Conservation (phyloP, 179 eudicot genomes). For the Amaranthus tricolor region DNA sequence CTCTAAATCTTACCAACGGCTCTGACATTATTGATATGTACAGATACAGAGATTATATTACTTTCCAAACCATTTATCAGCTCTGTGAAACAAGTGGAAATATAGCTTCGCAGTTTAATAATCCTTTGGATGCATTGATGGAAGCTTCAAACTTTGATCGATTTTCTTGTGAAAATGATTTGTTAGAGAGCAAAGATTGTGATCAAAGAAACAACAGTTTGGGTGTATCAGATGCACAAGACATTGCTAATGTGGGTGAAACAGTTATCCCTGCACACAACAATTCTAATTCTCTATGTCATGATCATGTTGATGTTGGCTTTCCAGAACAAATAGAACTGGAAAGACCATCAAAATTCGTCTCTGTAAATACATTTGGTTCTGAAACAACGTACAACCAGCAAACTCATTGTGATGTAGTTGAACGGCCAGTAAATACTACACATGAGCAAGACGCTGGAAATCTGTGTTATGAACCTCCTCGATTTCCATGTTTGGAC, state of each 20-base stretch:
- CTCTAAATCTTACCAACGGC: slow-evolving; percentile 23
- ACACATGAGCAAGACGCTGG: slow-evolving; percentile 47
- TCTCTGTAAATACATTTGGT: slow-evolving; percentile 52
- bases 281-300: slow-evolving; percentile 29
- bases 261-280: slow-evolving; percentile 29
- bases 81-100: slow-evolving; percentile 35
- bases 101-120: slow-evolving; percentile 37
- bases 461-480: slow-evolving; percentile 82
- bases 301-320: slow-evolving; percentile 26
- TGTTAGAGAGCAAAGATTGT: slow-evolving; percentile 22
- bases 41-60: slow-evolving; percentile 38
- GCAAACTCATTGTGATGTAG: slow-evolving; percentile 31
- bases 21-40: slow-evolving; percentile 28
- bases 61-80: slow-evolving; percentile 40
- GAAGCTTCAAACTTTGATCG: slow-evolving; percentile 39
- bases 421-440: slow-evolving; percentile 25
- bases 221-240: slow-evolving; percentile 39
- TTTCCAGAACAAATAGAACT: slow-evolving; percentile 32
- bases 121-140: slow-evolving; percentile 32
- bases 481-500: slow-evolving; percentile 89
- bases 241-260: slow-evolving; percentile 32
- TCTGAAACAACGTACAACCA: slow-evolving; percentile 32
- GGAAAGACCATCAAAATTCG: slow-evolving; percentile 35
- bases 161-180: slow-evolving; percentile 35
- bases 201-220: slow-evolving; percentile 36